Evolutionary conservation across 305 asterid genomes (phyloP), one percentile per base, ranked within the genome.

Genomic region (Solanum hybrid): DNA sequence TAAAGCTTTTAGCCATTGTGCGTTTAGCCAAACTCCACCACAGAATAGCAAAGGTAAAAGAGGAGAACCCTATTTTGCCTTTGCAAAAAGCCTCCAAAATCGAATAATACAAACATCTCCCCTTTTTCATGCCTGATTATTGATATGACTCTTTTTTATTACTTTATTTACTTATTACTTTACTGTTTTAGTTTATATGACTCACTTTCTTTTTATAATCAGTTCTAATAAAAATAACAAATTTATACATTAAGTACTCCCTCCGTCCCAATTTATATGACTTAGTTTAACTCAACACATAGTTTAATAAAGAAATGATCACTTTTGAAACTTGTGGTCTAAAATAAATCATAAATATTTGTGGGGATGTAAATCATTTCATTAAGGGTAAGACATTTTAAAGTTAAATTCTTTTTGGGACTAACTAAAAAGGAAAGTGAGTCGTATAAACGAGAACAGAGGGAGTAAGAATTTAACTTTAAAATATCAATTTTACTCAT

Each of bases 1-100:
- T 75, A 12, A 75, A 76, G 89, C 84, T 75, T 88, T 88, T 88
- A 39, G 75, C 89, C 70, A 39, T 31, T 88, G 73, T 75, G 75
- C 37, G 73, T 72, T 88, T 45, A 32, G 70, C 90, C 87, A 77
- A 90, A 86, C 89, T 45, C 79, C 87, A 90, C 87, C 87, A 86
- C 61, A 73, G 77, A 87, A 33, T 83, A 7, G 22, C 22, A 38
- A 38, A 73, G 90, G 85, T 89, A 90, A 90, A 85, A 90, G 89
- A 91, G 91, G 86, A 88, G 72, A 80, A 80, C 65, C n/a, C 86
- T 24, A 24, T 37, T 24, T 80, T 24, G n/a, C 86, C 89, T 87
- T 82, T 87, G 79, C 77, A 77, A 76, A 77, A 87, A 86, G 88
- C 70, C 86, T 5, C 26, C 87, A 7, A 32, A n/a, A 41, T 82